Conservation (phyloP, 495 filamentous ascomycete genomes). For the Xylaria flabelliformis region DNA sequence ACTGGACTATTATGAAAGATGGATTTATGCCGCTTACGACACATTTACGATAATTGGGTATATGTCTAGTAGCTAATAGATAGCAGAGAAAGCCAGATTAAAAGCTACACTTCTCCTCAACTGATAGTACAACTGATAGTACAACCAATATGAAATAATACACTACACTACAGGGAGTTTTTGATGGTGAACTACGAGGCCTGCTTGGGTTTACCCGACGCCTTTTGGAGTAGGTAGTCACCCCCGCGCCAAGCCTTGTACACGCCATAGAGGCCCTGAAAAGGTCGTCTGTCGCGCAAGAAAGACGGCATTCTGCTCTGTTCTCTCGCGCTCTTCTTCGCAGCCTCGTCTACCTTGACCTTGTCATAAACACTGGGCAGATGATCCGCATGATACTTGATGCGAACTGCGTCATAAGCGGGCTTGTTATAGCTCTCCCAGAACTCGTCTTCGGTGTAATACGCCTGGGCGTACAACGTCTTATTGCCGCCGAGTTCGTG, state of each 20-base stretch:
- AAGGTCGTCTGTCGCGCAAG: slow-evolving; percentile 33
- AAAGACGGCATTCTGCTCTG: slow-evolving; percentile 34
- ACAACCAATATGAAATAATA: not conserved
- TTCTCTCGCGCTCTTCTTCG: slow-evolving; percentile 32
- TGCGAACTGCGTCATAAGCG: slow-evolving; percentile 57
- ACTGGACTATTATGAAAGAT: not conserved
- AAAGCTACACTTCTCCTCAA: not conserved
- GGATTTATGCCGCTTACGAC: slow-evolving; percentile 6
- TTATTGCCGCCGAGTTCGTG: slow-evolving; percentile 63
- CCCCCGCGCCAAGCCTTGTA: slow-evolving; percentile 43
- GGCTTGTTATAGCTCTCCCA: slow-evolving; percentile 55
- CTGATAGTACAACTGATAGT: not conserved
- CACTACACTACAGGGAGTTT: not conserved
- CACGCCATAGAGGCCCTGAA: slow-evolving; percentile 40
- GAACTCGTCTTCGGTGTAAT: slow-evolving; percentile 63
- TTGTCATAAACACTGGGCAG: slow-evolving; percentile 62
- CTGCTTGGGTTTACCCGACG: not conserved
- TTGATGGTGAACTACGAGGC: not conserved
- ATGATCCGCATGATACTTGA: slow-evolving; percentile 50
- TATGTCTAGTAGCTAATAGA: slow-evolving; percentile 19
- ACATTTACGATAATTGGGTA: slow-evolving; percentile 23
- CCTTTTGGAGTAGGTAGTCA: slow-evolving; percentile 37
- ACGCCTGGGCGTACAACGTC: slow-evolving; percentile 60
- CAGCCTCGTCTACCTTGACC: slow-evolving; percentile 51
- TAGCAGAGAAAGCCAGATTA: slow-evolving; percentile 10